Evolutionary conservation across 306 rosid genomes (phyloP).

Genomic region (Vigna angularis): DNA sequence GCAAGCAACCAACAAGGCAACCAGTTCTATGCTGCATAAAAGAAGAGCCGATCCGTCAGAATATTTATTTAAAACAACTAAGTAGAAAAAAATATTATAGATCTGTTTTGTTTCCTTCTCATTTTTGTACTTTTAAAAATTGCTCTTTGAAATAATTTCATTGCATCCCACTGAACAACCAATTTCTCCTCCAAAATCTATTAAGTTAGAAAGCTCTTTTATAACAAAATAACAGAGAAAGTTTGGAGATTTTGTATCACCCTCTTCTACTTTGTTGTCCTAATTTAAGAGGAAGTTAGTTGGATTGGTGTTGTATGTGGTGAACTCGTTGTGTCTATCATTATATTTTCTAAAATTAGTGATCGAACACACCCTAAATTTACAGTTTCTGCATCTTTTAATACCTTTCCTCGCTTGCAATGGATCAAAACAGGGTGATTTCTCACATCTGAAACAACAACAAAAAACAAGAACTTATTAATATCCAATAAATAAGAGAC

Average conservation of each 20-base stretch:
- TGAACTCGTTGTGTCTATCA: background rate
- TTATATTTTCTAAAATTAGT: background rate
- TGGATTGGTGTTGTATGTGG: background rate
- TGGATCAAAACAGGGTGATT: constrained; percentile 60
- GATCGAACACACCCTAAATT: background rate
- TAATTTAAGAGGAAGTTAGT: background rate
- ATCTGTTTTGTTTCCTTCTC: background rate
- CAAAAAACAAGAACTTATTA: background rate
- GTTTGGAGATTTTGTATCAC: background rate
- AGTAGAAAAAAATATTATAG: background rate
- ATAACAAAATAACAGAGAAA: background rate
- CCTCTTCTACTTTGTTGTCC: background rate
- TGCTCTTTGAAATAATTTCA: background rate
- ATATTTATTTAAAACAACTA: background rate
- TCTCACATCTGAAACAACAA: constrained; percentile 55
- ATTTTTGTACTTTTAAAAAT: background rate
- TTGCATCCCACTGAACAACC: background rate
- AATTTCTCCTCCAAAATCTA: background rate
- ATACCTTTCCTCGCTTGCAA: constrained; percentile 62
- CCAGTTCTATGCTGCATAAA: constrained; percentile 89
- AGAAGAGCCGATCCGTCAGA: background rate
- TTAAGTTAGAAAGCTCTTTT: background rate
- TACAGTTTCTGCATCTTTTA: background rate
- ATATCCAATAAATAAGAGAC: constrained; percentile 21
- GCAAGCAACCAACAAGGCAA: constrained; percentile 86